Base-by-base conservation (phyloP, 1,139 yeast species). In the Meyerozyma athensensis region DNA sequence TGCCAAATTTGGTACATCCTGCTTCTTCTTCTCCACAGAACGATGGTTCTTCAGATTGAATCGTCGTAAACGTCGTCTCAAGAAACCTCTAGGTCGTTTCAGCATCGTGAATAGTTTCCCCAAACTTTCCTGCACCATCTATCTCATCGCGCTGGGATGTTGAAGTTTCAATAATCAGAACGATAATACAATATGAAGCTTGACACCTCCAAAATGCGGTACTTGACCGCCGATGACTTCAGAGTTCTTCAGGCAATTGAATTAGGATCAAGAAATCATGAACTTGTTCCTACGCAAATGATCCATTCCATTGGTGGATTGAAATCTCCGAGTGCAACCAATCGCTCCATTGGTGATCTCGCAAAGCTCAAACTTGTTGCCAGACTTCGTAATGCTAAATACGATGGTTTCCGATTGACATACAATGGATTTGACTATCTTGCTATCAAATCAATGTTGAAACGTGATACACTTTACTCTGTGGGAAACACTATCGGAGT, bases 401-500 rank as follows among this genome's bases (percentile, higher is more conserved):
- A 92, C 59, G 98, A 92, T 56, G 98, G 99, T 13, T 94, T 86
- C 63, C 73, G 94, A 45, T 64, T 92, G 49, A 84, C 96, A 1
- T 90, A 85, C 56, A 78, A 77, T 36, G 99, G 99, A 4, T 86
- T 80, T 58, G 99, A 92, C 59, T 92, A 86, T 54, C 70, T 94
- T 46, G 97, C 97, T 0, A 68, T 92, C 47, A 86, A 83, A 56
- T 74, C 95, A 4, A 77, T 92, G 79, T 63, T 79, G 49, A 85
- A 82, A 52, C 72, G 90, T 48, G 79, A 81, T 35, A 72, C 87
- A 0, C 59, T 92, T 7, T 81, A 81, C 50, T 83, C 94, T 2
- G 77, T 92, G 9, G 97, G 96, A 13, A 74, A 82, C 33, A 86
- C 85, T 18, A 89, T 92, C 50, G 98, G 98, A 40, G 96, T 94